Evolutionary conservation across 768 basidiomycete genomes (phyloP), one percentile per base, ranked within the genome.

Genomic region (Lentinus tigrinus): DNA sequence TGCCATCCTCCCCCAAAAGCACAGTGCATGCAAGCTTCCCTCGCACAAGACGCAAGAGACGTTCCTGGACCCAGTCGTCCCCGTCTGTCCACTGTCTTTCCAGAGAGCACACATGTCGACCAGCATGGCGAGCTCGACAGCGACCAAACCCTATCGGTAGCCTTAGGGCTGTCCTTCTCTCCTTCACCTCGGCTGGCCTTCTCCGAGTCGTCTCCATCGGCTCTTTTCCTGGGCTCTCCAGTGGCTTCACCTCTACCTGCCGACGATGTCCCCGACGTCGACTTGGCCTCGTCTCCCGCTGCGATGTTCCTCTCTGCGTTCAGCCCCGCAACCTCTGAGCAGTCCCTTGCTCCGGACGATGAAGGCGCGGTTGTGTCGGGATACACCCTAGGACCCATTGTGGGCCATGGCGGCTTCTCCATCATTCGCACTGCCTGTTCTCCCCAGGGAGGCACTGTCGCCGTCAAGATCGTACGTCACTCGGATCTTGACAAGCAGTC

Each of bases 321-420:
- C 72, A 80, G 76, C 21, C 77, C 81, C 2, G 66, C 77, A 0
- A 60, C 65, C 0, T 47, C 61, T 2, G 55, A 61, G 40, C 50
- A 34, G 11, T 24, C 27, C 4, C 50, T 62, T n/a, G 56, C 61
- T 34, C 81, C 83, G 5, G 89, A 93, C 63, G 82, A 80, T 17
- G 87, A 89, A 65, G 90, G 90, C 3, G 77, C 87, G 52, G 67
- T 74, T 23, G 78, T 95, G 11, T 79, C 82, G 0, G 87, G 88
- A 10, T 95, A 93, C 68, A 82, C 79, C 7, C 80, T 97, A 0
- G 94, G 91, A 16, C 78, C 79, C 28, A 76, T 89, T 63, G 81
- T 96, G 13, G 94, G 90, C 24, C 78, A 82, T 58, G 94, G 95
- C 9, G 89, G 85, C 7, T 92, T 93, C 70, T 92, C 92, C 14